Evolutionary conservation across 2,329 filamentous ascomycete species (phyloP), one percentile per base, ranked within the genome.

Genomic region (Clonostachys sp.): DNA sequence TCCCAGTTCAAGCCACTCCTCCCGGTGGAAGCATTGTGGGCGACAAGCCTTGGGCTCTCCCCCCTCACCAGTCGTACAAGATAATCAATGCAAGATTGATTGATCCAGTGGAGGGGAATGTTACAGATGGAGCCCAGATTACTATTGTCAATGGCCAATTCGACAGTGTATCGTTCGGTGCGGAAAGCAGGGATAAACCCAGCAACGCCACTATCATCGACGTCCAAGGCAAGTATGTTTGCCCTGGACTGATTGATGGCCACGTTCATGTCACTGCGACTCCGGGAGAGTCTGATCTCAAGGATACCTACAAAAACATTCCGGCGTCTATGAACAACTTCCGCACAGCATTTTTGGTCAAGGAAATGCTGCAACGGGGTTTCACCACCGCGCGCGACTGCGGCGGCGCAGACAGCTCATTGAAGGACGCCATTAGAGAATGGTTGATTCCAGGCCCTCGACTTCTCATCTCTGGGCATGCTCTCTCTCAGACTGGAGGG

Each of bases 371-470:
- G 0, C 59, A 62, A 34, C 70, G 79, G n/a, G 80, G 81, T 2
- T 84, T 83, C 61, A 84, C 81, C 2, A 75, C 69, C 2, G 68
- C 79, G 4, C 71, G 81, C 5, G 80, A 84, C 55, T 79, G 74
- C 33, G 80, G 79, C 1, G 81, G 81, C 5, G 79, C 79, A 2
- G 66, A 67, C 1, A 59, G 75, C 0, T 75, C 80, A 2, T 62
- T 84, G n/a, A 78, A 77, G 51, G 68, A 82, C 52, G 79, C 80
- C 1, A 67, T 83, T 14, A 69, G 67, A 2, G 77, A 83, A n/a
- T 72, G 73, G 3, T 67, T 82, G 0, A 70, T 78, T 39, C 71
- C 72, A 2, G 80, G 79, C 0, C 80, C 80, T 1, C 61, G 78
- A 10, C 57, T 83, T 4, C 80, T 81, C 58, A 76, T 80, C 30